Percentiles rank a stretch among this genome's conserved stretches.
Conservation (phyloP, 768 basidiomycete species). For the Podaxis pistillaris region DNA sequence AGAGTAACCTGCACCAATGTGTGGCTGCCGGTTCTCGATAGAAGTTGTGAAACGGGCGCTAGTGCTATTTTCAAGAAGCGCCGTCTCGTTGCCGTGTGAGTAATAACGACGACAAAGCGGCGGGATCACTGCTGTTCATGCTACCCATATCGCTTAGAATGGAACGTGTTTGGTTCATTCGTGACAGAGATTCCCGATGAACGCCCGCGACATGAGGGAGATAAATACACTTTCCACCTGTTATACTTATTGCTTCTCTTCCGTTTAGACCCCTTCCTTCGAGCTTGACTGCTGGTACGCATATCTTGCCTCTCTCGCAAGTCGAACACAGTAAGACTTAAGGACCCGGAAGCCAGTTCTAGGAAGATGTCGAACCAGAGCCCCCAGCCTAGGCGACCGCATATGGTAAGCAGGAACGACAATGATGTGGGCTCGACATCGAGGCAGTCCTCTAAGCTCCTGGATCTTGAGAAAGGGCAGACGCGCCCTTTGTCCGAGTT, state of each 20-base stretch:
- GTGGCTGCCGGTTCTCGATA: no score
- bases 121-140: background rate
- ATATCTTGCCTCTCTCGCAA: background rate
- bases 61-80: background rate
- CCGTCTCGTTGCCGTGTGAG: background rate
- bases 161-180: background rate
- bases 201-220: background rate
- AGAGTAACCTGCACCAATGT: no score
- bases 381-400: background rate
- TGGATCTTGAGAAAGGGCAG: conserved; percentile 5
- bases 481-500: background rate
- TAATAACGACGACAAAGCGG: background rate
- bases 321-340: background rate
- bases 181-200: conserved; percentile 1
- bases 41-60: background rate
- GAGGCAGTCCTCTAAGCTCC: background rate
- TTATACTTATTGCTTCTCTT: background rate
- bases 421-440: background rate
- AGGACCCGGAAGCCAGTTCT: background rate
- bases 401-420: background rate
- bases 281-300: background rate
- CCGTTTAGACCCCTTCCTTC: background rate
- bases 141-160: background rate
- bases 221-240: background rate
- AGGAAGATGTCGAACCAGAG: background rate